Base-by-base conservation (phyloP, 1,284 basidiomycete genomes). In the Ceratobasidium sp. region DNA sequence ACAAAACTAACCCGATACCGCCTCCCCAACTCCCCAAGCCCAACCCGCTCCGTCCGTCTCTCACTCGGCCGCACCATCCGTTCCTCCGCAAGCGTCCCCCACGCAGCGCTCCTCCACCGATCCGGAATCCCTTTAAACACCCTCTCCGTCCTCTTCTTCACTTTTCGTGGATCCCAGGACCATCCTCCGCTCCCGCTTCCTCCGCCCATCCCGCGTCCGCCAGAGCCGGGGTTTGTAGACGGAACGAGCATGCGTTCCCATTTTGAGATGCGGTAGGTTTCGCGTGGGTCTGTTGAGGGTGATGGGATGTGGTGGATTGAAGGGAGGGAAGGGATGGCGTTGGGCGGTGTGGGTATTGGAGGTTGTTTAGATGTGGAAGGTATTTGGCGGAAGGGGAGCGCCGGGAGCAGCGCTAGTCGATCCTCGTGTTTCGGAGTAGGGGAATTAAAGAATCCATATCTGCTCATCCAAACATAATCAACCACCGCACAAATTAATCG, bases 41-140 rank as follows among this genome's bases (percentile, higher is more conserved):
- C 60, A 63, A 81, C 80, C 47, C 53, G 53, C n/a, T n/a, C 41
- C 24, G 29, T 3, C 36, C 11, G 11, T 24, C 60, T 14, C 44
- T 24, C 47, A 59, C 56, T 59, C 29, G 24, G 31, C 1, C 60
- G 17, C n/a, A 63, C 17, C n/a, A 47, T 19, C 60, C 45, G 33
- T 45, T 75, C 65, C 33, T 84, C 81, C 1, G 84, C 81, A 76
- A 98, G 83, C 5, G 93, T 87, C 79, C 92, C 93, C 97, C 97
- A 99, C 0, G 92, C 95, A 0, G 94, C 97, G 75, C 90, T 87
- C 60, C 98, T 88, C 97, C 98, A 99, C 56, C 96, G 89, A 82
- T 99, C 97, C 0, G 97, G 98, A 29, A 99, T 91, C 64, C 97
- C 98, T 82, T 99, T 99, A 86, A 94, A 99, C 62, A 93, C 89